phyloP scores from a whole-genome alignment of 768 basidiomycete genomes.

The Roridomyces roridus region DNA sequence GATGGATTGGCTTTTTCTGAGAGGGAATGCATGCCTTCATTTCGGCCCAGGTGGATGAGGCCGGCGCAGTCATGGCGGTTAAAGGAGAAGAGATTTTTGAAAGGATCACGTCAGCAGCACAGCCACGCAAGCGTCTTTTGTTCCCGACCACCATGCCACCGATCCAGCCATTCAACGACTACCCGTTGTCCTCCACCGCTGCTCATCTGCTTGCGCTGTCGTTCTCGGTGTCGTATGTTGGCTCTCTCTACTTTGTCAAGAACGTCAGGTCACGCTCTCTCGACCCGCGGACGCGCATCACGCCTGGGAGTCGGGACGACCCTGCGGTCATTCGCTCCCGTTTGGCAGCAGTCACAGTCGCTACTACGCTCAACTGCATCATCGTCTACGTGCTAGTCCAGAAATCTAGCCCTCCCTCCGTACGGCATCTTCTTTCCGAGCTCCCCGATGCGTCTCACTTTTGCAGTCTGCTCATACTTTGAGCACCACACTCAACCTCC shows the following conservation, averaged over 20 bases:
- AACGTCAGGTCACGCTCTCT: slow-evolving; percentile 59
- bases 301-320: slow-evolving; percentile 68
- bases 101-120: no score
- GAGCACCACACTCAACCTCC: not conserved
- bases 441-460: not conserved
- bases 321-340: slow-evolving; percentile 83
- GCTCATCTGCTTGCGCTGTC: slow-evolving; percentile 63
- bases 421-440: no score
- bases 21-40: no score
- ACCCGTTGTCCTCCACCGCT: slow-evolving; percentile 29
- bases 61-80: no score
- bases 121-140: no score
- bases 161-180: no score
- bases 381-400: slow-evolving; percentile 38
- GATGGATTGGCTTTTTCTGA: no score
- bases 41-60: no score
- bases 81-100: no score
- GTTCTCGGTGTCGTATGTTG: slow-evolving; percentile 77
- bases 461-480: not conserved
- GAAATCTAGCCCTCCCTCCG: not conserved
- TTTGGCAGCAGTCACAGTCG: slow-evolving; percentile 67
- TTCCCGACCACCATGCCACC: no score
- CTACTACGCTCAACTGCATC: slow-evolving; percentile 64
- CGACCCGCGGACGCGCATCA: slow-evolving; percentile 35
- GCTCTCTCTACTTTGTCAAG: slow-evolving; percentile 80